phyloP scores from a whole-genome alignment of 176 grass and related monocot genomes.

The Triticum turgidum region DNA sequence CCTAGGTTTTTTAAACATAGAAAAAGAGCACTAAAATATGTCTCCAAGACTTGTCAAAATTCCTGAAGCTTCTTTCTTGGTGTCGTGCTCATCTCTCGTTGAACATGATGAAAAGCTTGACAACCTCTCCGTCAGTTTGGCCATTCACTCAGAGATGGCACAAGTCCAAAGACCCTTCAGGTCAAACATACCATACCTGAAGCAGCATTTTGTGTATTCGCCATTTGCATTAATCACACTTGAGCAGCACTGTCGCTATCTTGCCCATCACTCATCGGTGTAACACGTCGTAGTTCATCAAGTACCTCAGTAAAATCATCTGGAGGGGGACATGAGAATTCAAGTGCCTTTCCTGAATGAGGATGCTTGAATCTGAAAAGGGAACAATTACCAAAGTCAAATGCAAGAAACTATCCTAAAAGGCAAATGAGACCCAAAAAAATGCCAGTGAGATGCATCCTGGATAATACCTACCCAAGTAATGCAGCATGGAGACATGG shows the following conservation, averaged over 20 bases:
- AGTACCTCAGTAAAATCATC: slow-evolving; percentile 66
- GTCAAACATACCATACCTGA: background rate
- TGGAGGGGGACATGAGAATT: slow-evolving; percentile 72
- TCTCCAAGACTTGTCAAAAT: background rate
- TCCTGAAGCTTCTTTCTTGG: slow-evolving; percentile 1
- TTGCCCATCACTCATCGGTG: background rate
- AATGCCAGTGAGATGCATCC: background rate
- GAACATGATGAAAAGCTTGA: slow-evolving; percentile 35
- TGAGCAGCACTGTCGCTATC: background rate
- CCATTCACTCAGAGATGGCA: slow-evolving; percentile 28
- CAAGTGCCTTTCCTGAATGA: slow-evolving; percentile 58
- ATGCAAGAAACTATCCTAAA: background rate
- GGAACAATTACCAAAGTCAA: background rate
- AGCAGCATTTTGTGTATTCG: background rate
- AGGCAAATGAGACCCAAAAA: background rate
- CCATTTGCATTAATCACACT: background rate
- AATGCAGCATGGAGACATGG: slow-evolving; percentile 90
- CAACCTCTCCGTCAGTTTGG: slow-evolving; percentile 20
- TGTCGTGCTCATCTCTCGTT: background rate
- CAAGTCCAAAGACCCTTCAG: background rate
- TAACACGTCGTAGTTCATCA: slow-evolving; percentile 40
- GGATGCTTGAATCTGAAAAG: slow-evolving; percentile 83
- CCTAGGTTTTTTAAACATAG: background rate
- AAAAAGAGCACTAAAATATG: background rate
- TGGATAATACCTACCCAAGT: slow-evolving; percentile 57